Evolutionary conservation across 208 protist species (phyloP).

Genomic region (Crithidia sp.): DNA sequence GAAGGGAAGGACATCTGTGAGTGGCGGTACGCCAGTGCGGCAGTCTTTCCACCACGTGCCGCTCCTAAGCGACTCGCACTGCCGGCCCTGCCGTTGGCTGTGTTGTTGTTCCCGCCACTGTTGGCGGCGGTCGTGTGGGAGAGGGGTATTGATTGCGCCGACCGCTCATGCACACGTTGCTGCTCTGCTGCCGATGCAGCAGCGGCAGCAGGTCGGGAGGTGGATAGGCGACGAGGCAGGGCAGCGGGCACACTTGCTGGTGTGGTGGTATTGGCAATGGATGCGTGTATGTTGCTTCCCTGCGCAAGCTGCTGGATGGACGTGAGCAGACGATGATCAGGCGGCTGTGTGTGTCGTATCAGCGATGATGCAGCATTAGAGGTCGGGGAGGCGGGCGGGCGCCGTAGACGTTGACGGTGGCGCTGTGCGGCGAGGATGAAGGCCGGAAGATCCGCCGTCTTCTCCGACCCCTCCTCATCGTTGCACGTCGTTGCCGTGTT

Average conservation of each 20-base stretch:
- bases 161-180: not conserved
- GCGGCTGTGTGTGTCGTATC: not conserved
- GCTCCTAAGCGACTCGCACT: not conserved
- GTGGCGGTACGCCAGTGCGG: not conserved
- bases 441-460: slow-evolving; percentile 9
- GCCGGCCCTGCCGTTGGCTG: not conserved
- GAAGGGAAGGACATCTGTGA: not conserved
- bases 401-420: not conserved
- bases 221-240: not conserved
- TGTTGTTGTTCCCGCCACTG: no score
- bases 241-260: not conserved
- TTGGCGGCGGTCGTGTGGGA: no score
- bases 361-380: no score
- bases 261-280: not conserved
- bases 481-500: no score
- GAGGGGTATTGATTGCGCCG: no score
- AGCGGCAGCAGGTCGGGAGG: not conserved
- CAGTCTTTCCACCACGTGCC: not conserved
- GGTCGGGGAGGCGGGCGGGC: not conserved
- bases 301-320: slow-evolving; percentile 27
- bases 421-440: slow-evolving; percentile 25
- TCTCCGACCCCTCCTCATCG: not conserved
- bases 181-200: not conserved
- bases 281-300: slow-evolving; percentile 7
- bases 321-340: slow-evolving; percentile 14